Evolutionary conservation across 2,329 filamentous ascomycete genomes (phyloP).

Genomic region (Chaetothyriales sp.): DNA sequence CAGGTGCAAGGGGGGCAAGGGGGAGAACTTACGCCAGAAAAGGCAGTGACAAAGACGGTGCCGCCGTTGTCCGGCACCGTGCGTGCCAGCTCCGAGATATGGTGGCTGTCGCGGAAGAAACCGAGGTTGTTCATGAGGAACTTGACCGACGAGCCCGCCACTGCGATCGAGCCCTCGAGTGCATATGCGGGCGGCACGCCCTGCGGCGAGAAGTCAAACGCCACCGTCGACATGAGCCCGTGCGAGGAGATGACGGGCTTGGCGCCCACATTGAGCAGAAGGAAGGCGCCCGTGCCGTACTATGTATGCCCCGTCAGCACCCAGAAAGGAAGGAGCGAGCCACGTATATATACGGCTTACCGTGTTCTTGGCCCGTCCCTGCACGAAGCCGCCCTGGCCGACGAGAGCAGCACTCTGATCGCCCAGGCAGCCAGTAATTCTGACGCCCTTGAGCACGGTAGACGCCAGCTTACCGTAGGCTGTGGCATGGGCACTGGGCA

Average conservation of each 20-base stretch:
- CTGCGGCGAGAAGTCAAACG: constrained; percentile 50
- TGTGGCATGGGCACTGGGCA: constrained; percentile 55
- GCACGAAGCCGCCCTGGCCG: constrained; percentile 62
- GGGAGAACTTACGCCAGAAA: constrained; percentile 41
- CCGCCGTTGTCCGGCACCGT: constrained; percentile 57
- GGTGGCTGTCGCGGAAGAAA: constrained; percentile 39
- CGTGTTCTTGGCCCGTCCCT: constrained; percentile 67
- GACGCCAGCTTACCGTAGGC: constrained; percentile 50
- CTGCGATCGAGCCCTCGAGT: constrained; percentile 61
- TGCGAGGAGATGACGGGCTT: constrained; percentile 64
- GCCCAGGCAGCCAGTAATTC: constrained; percentile 61
- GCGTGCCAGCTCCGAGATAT: constrained; percentile 44
- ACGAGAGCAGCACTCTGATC: constrained; percentile 68
- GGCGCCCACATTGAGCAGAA: constrained; percentile 65
- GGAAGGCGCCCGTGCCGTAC: constrained; percentile 67
- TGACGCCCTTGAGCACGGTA: constrained; percentile 49
- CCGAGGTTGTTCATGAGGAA: constrained; percentile 47
- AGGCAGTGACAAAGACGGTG: constrained; percentile 66
- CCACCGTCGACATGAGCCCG: constrained; percentile 62
- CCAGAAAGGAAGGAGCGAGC: not conserved
- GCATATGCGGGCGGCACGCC: constrained; percentile 56
- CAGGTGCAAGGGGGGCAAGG: not conserved
- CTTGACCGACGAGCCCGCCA: constrained; percentile 58
- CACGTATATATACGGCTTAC: not conserved
- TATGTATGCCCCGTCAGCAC: not conserved